phyloP scores from a whole-genome alignment of 2,329 filamentous ascomycete genomes.

The Phialophora macrospora region DNA sequence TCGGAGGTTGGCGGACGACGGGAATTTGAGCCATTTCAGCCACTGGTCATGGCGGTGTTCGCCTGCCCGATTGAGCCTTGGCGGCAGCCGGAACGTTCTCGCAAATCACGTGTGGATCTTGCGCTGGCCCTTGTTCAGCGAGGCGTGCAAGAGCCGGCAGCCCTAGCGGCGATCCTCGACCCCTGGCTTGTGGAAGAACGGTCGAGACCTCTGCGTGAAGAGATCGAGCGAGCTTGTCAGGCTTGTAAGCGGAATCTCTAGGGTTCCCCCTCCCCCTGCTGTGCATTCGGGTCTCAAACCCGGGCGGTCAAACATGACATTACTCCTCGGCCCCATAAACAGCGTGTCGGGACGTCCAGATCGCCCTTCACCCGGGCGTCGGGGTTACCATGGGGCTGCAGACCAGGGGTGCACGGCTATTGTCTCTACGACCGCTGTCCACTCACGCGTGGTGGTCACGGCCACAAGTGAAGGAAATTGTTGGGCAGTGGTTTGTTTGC shows the following conservation, averaged over 20 bases:
- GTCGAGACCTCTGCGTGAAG: slow-evolving; percentile 43
- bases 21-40: slow-evolving; percentile 32
- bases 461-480: neutral
- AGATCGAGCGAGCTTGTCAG: slow-evolving; percentile 30
- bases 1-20: slow-evolving; percentile 16
- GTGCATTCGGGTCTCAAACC: neutral
- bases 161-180: slow-evolving; percentile 38
- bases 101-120: slow-evolving; percentile 36
- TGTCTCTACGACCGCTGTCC: neutral
- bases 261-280: no score
- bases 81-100: slow-evolving; percentile 32
- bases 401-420: neutral
- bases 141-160: slow-evolving; percentile 20
- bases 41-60: slow-evolving; percentile 33
- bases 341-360: neutral
- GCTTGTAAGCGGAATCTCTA: slow-evolving; percentile 5
- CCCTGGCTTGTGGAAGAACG: slow-evolving; percentile 49
- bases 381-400: neutral
- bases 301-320: neutral
- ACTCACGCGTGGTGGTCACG: neutral
- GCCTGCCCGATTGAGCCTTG: slow-evolving; percentile 22
- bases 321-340: neutral
- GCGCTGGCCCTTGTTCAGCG: slow-evolving; percentile 28
- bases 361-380: neutral
- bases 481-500: neutral